Conservation (phyloP, 2,329 filamentous ascomycete genomes). For the Diaporthe humulicola region DNA sequence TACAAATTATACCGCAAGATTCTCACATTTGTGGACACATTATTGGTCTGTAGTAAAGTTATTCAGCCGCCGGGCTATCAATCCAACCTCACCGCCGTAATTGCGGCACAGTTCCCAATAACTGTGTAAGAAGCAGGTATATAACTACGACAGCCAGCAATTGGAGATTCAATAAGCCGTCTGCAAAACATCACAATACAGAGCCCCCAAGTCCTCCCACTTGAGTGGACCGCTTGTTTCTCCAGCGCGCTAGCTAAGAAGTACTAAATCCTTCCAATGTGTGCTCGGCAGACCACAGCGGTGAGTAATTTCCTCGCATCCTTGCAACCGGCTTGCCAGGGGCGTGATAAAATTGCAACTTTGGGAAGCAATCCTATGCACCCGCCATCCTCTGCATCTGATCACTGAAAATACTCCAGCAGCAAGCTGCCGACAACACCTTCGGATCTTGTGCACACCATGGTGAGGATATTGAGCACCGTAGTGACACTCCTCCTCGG, state of each 20-base stretch:
- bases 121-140: too few species aligned
- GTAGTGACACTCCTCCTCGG: not conserved
- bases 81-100: not conserved
- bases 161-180: not conserved
- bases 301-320: not conserved
- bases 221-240: not conserved
- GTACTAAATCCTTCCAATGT: slow-evolving; percentile 20
- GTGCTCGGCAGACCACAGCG: slow-evolving; percentile 6
- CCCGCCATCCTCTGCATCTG: not conserved
- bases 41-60: not conserved
- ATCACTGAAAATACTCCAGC: not conserved
- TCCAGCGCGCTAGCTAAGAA: slow-evolving; percentile 19
- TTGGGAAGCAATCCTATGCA: not conserved
- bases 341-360: slow-evolving; percentile 2
- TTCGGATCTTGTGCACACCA: not conserved
- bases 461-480: slow-evolving; percentile 11
- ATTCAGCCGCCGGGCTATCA: not conserved
- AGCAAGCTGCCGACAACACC: not conserved
- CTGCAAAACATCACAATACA: not conserved
- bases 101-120: not conserved
- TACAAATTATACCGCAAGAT: not conserved
- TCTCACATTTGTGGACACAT: not conserved
- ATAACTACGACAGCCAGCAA: not conserved
- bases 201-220: not conserved
- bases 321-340: not conserved